Conservation (phyloP, 345 rosid genomes). For the Raphanus raphanistrum region DNA sequence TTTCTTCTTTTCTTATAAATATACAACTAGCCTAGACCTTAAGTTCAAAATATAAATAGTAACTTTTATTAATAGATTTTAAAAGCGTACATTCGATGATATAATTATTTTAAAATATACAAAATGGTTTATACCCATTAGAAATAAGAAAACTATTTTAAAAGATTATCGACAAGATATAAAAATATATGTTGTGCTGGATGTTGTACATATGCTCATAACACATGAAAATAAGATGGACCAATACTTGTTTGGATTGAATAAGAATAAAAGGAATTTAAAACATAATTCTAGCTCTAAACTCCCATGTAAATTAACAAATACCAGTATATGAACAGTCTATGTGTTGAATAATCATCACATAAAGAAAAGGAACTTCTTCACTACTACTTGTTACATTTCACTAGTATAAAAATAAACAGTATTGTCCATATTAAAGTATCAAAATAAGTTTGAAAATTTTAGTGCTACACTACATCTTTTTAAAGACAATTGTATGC, state of each 20-base stretch:
- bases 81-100: background rate
- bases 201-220: background rate
- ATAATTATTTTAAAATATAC: background rate
- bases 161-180: background rate
- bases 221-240: background rate
- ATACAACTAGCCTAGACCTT: too few species aligned
- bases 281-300: background rate
- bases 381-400: background rate
- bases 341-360: slow-evolving; percentile 23
- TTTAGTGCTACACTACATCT: slow-evolving; percentile 31
- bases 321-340: background rate
- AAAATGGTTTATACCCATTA: background rate
- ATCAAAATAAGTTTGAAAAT: slow-evolving; percentile 29
- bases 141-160: background rate
- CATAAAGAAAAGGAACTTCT: slow-evolving; percentile 18
- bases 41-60: too few species aligned
- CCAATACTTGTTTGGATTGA: background rate
- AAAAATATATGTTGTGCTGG: background rate
- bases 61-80: background rate
- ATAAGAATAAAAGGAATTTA: background rate
- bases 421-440: slow-evolving; percentile 26
- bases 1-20: background rate
- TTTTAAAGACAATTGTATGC: slow-evolving; percentile 33
- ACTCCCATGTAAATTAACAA: background rate
- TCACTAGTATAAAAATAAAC: background rate